Conservation (phyloP, 306 rosid species). For the Quillaja saponaria region DNA sequence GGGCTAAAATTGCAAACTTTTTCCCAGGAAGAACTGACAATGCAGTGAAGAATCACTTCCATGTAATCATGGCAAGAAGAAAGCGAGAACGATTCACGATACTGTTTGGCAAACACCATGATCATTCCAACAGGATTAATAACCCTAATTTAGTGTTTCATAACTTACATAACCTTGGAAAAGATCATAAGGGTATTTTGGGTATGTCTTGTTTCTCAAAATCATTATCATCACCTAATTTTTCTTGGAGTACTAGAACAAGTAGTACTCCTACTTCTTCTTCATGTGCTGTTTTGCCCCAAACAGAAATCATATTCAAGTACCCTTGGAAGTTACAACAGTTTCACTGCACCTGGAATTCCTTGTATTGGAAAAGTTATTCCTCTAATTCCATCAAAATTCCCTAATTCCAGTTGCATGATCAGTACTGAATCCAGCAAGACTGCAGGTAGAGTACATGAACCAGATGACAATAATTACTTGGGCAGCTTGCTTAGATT, state of each 20-base stretch:
- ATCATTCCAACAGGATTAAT: neutral
- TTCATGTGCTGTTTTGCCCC: slow-evolving; percentile 26
- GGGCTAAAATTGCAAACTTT: slow-evolving; percentile 58
- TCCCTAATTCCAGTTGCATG: slow-evolving; percentile 16
- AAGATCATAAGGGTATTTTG: slow-evolving; percentile 3
- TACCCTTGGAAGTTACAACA: slow-evolving; percentile 23
- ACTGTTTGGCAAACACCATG: slow-evolving; percentile 12
- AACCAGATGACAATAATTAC: neutral
- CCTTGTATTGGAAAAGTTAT: slow-evolving; percentile 33
- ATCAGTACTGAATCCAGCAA: slow-evolving; percentile 4
- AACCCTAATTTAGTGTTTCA: slow-evolving; percentile 15
- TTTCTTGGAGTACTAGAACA: too few species aligned
- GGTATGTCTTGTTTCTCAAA: neutral
- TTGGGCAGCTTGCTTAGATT: neutral
- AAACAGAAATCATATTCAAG: slow-evolving; percentile 10
- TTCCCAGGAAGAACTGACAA: slow-evolving; percentile 66
- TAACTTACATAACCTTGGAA: slow-evolving; percentile 22
- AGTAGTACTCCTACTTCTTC: too few species aligned
- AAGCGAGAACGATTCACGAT: slow-evolving; percentile 39
- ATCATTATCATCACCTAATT: too few species aligned
- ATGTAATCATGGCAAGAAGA: slow-evolving; percentile 60
- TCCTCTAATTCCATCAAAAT: slow-evolving; percentile 21
- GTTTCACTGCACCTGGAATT: slow-evolving; percentile 34
- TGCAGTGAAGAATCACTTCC: slow-evolving; percentile 66
- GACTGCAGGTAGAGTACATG: neutral